Base-by-base conservation (phyloP, 805 yeast species). In the Groenewaldozyma salmanticensis region DNA sequence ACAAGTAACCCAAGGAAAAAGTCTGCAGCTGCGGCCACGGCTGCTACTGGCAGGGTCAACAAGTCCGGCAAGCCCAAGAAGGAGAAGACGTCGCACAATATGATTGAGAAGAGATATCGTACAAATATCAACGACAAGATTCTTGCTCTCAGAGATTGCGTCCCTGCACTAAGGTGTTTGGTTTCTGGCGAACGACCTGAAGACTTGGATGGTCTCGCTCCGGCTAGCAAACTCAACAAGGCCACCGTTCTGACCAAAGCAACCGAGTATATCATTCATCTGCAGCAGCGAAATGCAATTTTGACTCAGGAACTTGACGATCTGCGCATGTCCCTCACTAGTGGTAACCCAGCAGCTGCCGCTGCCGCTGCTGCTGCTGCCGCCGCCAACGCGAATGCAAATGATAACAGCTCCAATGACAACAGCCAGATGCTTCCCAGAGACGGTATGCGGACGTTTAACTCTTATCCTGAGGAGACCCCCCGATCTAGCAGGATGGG, bases 71-170 rank as follows among this genome's bases (percentile, higher is more conserved):
- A 59, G 44, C 59, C 58, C 9, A 54, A 52, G 43, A 60, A 60
- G 50, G 60, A 71, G 42, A 72, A 79, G 59, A 68, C 78, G 1
- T 72, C 84, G 5, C 94, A 83, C 61, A 83, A 82, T 54, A 75
- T 81, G 68, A 79, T 83, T 50, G 94, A 84, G 56, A 82, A 82
- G 61, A 78, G 81, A 54, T 84, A 84, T 60, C 62, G 94, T 50
- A 79, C 83, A 17, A 82, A 83, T 53, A 80, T 83, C 49, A 83
- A 81, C 53, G 67, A 79, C 40, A 80, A 78, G 57, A 81, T 83
- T 36, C 49, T 73, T 27, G 80, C 78, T 34, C 68, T 83, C 24
- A 67, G 86, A 54, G 81, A 81, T 50, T 80, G 85, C 2, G 94
- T 84, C 15, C 94, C 94, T 2, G 63, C 92, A 2, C 65, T 84